Evolutionary conservation across 2,329 filamentous ascomycete species (phyloP).

Genomic region (Huntiella moniliformis): DNA sequence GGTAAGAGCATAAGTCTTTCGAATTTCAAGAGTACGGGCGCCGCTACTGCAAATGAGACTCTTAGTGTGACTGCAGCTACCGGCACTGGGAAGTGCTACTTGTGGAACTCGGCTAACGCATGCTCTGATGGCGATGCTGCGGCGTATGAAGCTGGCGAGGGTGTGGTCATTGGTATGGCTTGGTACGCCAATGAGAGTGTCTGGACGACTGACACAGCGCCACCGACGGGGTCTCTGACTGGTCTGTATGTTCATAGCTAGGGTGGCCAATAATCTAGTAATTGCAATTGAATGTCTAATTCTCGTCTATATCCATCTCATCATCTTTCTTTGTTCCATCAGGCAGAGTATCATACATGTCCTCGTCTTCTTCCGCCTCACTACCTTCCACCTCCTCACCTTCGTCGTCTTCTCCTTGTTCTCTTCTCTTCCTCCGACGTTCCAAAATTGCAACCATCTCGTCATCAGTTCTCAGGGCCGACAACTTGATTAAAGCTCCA

Average conservation of each 20-base stretch:
- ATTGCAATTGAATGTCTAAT: not conserved
- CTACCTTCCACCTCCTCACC: constrained; percentile 6
- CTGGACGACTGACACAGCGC: not conserved
- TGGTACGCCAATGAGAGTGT: constrained; percentile 3
- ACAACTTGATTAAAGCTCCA: constrained; percentile 24
- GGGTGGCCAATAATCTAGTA: not conserved
- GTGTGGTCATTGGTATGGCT: constrained; percentile 5
- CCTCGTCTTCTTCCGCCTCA: constrained; percentile 8
- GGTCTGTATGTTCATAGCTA: constrained; percentile 3
- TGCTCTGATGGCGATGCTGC: constrained; percentile 29
- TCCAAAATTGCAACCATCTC: constrained; percentile 8
- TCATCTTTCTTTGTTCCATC: constrained; percentile 1
- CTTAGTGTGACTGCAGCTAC: not conserved
- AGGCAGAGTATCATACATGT: constrained; percentile 1
- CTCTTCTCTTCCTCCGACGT: constrained; percentile 2
- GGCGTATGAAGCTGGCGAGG: not conserved
- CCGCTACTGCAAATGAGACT: not conserved
- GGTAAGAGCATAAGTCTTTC: constrained; percentile 33
- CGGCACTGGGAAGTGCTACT: constrained; percentile 36
- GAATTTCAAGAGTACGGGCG: constrained; percentile 17
- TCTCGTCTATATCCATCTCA: not conserved
- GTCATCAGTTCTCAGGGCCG: not conserved
- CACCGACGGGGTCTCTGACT: not conserved
- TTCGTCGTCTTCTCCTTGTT: not conserved
- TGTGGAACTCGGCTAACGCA: constrained; percentile 31